A percentile compares a stretch with the other conserved stretches of the same genome.
Conservation (phyloP, 2,329 filamentous ascomycete genomes). For the Monosporascus cannonballus region DNA sequence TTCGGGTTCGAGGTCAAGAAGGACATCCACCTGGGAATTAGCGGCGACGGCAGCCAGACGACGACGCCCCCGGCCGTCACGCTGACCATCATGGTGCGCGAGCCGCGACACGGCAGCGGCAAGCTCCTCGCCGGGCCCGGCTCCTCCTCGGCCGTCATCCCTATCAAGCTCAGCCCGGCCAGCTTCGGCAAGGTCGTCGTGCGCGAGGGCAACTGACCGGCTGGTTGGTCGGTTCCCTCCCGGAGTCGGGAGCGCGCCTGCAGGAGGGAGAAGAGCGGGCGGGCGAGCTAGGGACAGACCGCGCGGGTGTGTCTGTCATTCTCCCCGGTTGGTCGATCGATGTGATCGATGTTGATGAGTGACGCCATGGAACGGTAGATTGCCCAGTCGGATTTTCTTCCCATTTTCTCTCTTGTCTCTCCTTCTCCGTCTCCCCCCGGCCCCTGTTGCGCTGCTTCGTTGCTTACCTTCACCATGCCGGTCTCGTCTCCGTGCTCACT, state of each 20-base stretch:
- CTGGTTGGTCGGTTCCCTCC: not conserved
- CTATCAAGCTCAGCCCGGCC: constrained; percentile 25
- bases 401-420: not conserved
- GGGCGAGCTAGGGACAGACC: no score
- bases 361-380: not conserved
- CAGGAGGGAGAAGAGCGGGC: no score
- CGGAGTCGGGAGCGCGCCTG: no score
- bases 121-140: constrained; percentile 23
- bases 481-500: not conserved
- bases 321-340: not conserved
- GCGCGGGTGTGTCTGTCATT: no score
- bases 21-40: constrained; percentile 51
- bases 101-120: constrained; percentile 41
- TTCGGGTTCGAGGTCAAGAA: constrained; percentile 65
- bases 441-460: not conserved
- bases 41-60: constrained; percentile 16
- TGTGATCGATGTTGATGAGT: not conserved
- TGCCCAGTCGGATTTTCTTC: not conserved
- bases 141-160: constrained; percentile 13
- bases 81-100: constrained; percentile 77
- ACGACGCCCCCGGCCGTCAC: constrained; percentile 42
- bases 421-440: not conserved
- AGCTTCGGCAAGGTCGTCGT: constrained; percentile 20
- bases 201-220: not conserved
- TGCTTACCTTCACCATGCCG: not conserved